A percentile compares a stretch with the other conserved stretches of the same genome.
These are phyloP conservation scores for Dothideomycetes sp. DNA, from an alignment of 2,329 filamentous ascomycete species.

Conservation along the genomic window DNA sequence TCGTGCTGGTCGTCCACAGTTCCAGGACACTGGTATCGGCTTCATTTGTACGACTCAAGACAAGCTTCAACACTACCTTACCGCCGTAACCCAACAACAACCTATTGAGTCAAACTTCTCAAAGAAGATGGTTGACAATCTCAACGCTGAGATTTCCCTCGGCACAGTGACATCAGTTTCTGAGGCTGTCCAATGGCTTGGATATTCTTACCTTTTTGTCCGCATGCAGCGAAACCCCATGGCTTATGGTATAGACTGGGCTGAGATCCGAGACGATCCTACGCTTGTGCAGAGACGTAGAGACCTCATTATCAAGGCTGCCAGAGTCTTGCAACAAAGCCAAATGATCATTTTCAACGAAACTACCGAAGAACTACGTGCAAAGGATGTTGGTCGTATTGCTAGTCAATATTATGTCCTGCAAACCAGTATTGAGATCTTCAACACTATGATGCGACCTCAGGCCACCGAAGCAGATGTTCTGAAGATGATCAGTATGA, in stretches of 20 bases:
- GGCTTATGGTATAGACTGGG: constrained; percentile 91
- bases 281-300: constrained; percentile 76
- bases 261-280: constrained; percentile 80
- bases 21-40: constrained; percentile 93
- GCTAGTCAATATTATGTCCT: constrained; percentile 96
- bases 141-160: constrained; percentile 89
- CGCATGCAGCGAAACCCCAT: constrained; percentile 89
- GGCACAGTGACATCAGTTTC: constrained; percentile 91
- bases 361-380: constrained; percentile 78
- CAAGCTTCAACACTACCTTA: constrained; percentile 81
- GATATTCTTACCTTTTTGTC: constrained; percentile 95
- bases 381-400: constrained; percentile 92
- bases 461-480: constrained; percentile 83
- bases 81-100: constrained; percentile 87
- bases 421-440: constrained; percentile 87
- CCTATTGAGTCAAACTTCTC: constrained; percentile 98
- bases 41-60: constrained; percentile 98
- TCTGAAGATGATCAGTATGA: constrained; percentile 93
- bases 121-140: constrained; percentile 84
- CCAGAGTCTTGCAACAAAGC: constrained; percentile 74
- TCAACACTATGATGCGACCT: constrained; percentile 89
- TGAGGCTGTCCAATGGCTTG: constrained; percentile 94
- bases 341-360: constrained; percentile 99
- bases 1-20: constrained; percentile 93
- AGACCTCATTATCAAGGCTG: constrained; percentile 80